phyloP scores from a whole-genome alignment of 768 basidiomycete species.

The Tricholoma terreum region DNA sequence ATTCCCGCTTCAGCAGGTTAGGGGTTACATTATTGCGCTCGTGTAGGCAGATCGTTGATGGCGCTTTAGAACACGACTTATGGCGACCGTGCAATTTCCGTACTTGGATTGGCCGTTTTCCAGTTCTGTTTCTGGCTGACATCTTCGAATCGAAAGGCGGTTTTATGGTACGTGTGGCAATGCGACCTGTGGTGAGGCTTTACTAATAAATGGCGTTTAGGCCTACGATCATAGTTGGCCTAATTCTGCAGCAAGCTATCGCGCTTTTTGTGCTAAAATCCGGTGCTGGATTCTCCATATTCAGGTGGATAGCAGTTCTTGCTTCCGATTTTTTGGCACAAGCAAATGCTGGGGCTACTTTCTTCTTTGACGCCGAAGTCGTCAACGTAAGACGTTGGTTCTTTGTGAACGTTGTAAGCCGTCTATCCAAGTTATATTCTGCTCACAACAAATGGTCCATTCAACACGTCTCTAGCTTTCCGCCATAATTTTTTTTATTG shows the following conservation, averaged over 20 bases:
- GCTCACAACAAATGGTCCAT: conserved; percentile 4
- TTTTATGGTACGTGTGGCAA: conserved; percentile 60
- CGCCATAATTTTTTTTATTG: conserved; percentile 92
- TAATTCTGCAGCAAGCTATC: conserved; percentile 81
- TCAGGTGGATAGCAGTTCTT: conserved; percentile 77
- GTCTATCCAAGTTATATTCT: conserved; percentile 1
- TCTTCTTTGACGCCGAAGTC: conserved; percentile 77
- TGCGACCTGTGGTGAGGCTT: background rate
- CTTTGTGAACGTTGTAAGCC: conserved; percentile 71
- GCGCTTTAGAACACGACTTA: conserved; percentile 46
- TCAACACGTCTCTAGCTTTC: conserved; percentile 41
- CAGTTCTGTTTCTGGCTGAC: conserved; percentile 70
- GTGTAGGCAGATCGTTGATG: conserved; percentile 1
- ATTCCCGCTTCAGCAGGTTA: conserved; percentile 56
- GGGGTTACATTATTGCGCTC: conserved; percentile 13
- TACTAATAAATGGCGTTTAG: conserved; percentile 28
- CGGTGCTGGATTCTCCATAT: conserved; percentile 76
- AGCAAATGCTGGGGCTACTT: conserved; percentile 65
- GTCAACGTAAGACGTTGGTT: conserved; percentile 69
- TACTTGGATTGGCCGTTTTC: conserved; percentile 78
- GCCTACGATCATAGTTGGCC: conserved; percentile 85
- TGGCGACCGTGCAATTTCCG: conserved; percentile 78
- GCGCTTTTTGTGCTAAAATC: conserved; percentile 90
- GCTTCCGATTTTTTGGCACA: conserved; percentile 77
- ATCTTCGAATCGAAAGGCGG: conserved; percentile 57